Base-by-base conservation (phyloP, 805 yeast species). In the Metschnikowia henanensis region DNA sequence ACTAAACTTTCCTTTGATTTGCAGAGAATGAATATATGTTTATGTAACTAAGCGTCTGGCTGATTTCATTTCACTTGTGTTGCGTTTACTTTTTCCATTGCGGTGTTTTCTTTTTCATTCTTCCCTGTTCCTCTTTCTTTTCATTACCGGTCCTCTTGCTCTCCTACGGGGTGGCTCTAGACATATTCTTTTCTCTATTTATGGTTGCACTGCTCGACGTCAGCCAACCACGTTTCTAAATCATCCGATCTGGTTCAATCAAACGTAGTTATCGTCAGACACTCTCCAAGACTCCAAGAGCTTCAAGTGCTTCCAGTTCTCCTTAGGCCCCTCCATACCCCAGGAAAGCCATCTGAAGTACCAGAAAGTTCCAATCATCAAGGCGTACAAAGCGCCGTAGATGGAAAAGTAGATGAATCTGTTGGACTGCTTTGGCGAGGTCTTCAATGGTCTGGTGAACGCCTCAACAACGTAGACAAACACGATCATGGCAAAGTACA, bases 401-500 rank as follows among this genome's bases (percentile, higher is more conserved):
- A 79, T 53, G 33, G 60, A 57, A 17, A 22, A 9, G 47, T 52
- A 50, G 29, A 43, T 32, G 32, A 30, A 20, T 15, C 20, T 42
- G 45, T 35, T 21, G 31, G 45, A 15, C 17, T 32, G 38, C 19
- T 45, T 47, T 17, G 36, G 21, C n/a, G 52, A 40, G 8, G 25
- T 35, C 29, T 45, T 43, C 55, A 52, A 53, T 13, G 53, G 55
- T 31, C 43, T 46, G 17, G 76, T 61, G 41, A 69, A 57, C 30
- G 68, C 64, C 50, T 84, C 88, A 36, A 84, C 66, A 51, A 78
- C 64, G 59, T 79, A 86, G 44, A 79, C 80, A 53, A 81, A 74
- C 23, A 88, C 83, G 51, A 91, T 70, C 72, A 90, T 84, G 39
- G 98, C 98, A 83, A 92, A 92, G 68, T 87, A 92, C 51, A 91